Evolutionary conservation across 768 basidiomycete genomes (phyloP), one percentile per base, ranked within the genome.

Genomic region (Mycena rosella): DNA sequence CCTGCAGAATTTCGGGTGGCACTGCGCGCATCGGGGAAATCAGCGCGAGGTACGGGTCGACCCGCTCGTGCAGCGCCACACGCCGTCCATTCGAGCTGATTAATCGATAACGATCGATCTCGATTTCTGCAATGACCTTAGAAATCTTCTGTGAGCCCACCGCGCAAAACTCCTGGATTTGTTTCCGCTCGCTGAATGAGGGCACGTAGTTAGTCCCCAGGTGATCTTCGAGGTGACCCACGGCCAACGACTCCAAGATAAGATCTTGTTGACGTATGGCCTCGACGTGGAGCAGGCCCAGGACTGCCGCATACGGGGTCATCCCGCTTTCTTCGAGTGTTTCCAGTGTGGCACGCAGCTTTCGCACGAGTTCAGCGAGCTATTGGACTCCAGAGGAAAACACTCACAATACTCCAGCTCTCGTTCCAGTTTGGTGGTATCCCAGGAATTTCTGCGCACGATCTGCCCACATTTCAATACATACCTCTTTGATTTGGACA

Each of bases 121-220:
- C 15, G 7, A 49, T 20, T 2, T 32, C 30, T 40, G 29, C 44
- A 9, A 11, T 38, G 26, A 64, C 7, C 13, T 10, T 24, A 1
- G 45, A 42, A 15, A 53, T 24, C 15, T 34, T 24, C 30, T 42
- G 7, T 9, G 13, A 29, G 15, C 49, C 42, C 27, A 3, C n/a
- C 22, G 18, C n/a, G 20, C 56, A 36, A 48, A 52, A 65, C 2
- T 38, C 18, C 22, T 51, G 20, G 63, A 65, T n/a, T 7, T 18
- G 3, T 17, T 10, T 42, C 0, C 49, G 63, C 24, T 65, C 63
- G 15, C 17, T 3, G 6, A 7, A 26, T 18, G 56, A 20, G 5
- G 63, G 49, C 14, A 44, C 56, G 38, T 65, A 65, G 30, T 65
- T 65, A 15, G 63, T 65, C 15, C 49, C 56, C 7, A 65, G 63